Conservation (phyloP, 2,329 filamentous ascomycete species). For the Hysterium pulicare region DNA sequence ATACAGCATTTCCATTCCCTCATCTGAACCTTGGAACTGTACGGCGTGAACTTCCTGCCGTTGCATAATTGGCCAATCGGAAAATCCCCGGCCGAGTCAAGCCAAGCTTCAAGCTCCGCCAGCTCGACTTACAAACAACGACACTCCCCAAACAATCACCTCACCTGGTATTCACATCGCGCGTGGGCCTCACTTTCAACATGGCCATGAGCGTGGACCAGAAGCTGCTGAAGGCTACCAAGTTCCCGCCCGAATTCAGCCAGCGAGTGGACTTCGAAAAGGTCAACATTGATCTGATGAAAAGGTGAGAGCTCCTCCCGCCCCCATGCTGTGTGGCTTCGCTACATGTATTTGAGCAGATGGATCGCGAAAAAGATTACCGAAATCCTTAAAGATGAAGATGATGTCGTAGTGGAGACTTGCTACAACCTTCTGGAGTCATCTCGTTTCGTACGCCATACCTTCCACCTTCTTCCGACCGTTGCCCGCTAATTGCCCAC, state of each 20-base stretch:
- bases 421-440: slow-evolving; percentile 69
- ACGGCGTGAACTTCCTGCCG: too few species aligned
- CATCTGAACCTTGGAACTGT: too few species aligned
- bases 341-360: slow-evolving; percentile 47
- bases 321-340: slow-evolving; percentile 1
- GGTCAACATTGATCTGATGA: slow-evolving; percentile 96
- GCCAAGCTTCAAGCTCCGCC: neutral
- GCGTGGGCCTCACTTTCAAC: too few species aligned
- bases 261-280: slow-evolving; percentile 97
- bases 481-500: slow-evolving; percentile 10
- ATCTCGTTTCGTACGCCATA: slow-evolving; percentile 64
- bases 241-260: slow-evolving; percentile 89
- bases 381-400: slow-evolving; percentile 84
- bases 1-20: too few species aligned
- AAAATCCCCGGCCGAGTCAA: neutral
- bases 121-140: neutral
- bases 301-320: slow-evolving; percentile 84
- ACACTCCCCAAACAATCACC: too few species aligned
- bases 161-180: too few species aligned
- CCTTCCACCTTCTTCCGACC: neutral
- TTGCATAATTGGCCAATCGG: too few species aligned
- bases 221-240: slow-evolving; percentile 85
- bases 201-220: slow-evolving; percentile 86
- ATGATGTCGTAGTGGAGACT: slow-evolving; percentile 93
- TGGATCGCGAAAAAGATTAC: slow-evolving; percentile 91